These are phyloP conservation scores for Emiliania huxleyi DNA, from an alignment of 78 protist species.

Conservation along the genomic window DNA sequence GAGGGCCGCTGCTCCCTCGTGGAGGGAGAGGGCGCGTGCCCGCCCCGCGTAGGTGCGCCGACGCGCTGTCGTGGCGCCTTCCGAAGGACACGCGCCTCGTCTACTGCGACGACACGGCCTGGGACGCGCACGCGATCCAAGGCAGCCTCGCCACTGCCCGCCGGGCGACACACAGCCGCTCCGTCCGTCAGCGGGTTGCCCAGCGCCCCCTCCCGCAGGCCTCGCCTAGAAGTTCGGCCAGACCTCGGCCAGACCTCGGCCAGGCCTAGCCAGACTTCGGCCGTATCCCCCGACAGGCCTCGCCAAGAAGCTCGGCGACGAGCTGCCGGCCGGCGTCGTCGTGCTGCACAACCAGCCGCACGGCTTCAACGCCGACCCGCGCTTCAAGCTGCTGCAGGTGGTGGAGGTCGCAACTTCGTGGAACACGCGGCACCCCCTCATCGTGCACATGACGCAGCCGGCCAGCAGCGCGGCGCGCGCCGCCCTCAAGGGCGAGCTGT, in stretches of 20 bases:
- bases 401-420: background rate
- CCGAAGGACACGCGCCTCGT: background rate
- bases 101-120: slow-evolving; percentile 12
- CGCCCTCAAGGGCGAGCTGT: too few species aligned
- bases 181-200: too few species aligned
- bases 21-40: too few species aligned
- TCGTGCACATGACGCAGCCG: background rate
- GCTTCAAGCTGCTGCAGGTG: background rate
- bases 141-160: background rate
- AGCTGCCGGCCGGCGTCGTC: background rate
- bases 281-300: background rate
- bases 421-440: background rate
- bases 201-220: too few species aligned
- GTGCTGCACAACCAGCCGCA: background rate
- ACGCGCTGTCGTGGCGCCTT: background rate
- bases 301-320: background rate
- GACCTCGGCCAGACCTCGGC: too few species aligned
- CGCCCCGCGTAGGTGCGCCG: background rate
- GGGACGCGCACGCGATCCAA: background rate
- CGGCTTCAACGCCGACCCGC: background rate
- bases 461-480: background rate
- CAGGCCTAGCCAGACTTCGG: too few species aligned
- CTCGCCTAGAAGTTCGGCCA: too few species aligned
- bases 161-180: too few species aligned
- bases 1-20: too few species aligned